phyloP scores from a whole-genome alignment of 345 rosid species.

The Camelina laxa region DNA sequence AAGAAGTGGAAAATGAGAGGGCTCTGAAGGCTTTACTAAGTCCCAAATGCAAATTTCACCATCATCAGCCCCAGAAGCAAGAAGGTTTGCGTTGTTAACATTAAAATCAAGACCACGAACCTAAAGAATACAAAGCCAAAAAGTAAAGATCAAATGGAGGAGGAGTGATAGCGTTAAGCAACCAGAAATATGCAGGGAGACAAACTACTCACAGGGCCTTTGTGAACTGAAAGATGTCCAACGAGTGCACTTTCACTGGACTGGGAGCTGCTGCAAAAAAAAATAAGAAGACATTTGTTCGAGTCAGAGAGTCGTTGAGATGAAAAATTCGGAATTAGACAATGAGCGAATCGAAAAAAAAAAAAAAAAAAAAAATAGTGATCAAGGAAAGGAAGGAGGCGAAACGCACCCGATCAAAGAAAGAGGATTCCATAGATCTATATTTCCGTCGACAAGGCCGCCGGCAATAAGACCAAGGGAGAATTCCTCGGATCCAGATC shows the following conservation, averaged over 20 bases:
- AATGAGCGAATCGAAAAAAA: neutral
- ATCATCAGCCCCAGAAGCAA: constrained; percentile 99
- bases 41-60: constrained; percentile 99
- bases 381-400: neutral
- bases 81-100: constrained; percentile 68
- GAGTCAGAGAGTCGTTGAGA: constrained; percentile 27
- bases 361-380: neutral
- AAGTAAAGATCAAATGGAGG: neutral
- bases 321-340: neutral
- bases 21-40: constrained; percentile 75
- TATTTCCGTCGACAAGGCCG: constrained; percentile 90
- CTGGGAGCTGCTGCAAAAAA: constrained; percentile 56
- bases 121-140: constrained; percentile 45
- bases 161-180: neutral
- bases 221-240: constrained; percentile 81
- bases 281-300: constrained; percentile 20
- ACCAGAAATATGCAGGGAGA: constrained; percentile 16
- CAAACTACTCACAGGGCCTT: constrained; percentile 82
- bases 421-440: constrained; percentile 88
- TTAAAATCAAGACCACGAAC: constrained; percentile 99
- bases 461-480: constrained; percentile 91
- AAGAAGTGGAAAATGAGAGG: constrained; percentile 83
- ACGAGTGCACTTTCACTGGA: constrained; percentile 64
- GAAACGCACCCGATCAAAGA: constrained; percentile 69
- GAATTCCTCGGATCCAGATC: constrained; percentile 82